These are phyloP conservation scores for Yamadazyma taylorii DNA, from an alignment of 1,139 yeast species.

Conservation along the genomic window DNA sequence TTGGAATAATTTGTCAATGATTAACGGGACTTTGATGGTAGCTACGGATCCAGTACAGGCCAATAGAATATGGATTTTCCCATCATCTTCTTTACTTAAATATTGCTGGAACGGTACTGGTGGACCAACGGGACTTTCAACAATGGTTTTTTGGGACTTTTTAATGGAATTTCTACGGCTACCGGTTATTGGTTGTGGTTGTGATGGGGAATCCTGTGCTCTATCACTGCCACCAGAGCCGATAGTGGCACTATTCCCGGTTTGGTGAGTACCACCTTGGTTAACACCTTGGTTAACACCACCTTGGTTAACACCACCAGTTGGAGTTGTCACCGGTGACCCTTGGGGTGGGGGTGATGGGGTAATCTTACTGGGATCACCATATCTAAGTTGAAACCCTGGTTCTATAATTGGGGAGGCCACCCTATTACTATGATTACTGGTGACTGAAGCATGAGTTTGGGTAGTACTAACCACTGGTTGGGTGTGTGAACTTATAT, in stretches of 20 bases:
- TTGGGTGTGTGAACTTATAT: constrained; percentile 4
- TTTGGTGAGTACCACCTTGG: too few species aligned
- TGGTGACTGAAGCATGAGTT: constrained; percentile 5
- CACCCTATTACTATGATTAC: constrained; percentile 15
- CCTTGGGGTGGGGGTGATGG: constrained; percentile 17
- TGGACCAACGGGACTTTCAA: constrained; percentile 61
- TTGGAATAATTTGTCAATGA: constrained; percentile 78
- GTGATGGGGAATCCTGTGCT: constrained; percentile 1
- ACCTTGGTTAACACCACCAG: not conserved
- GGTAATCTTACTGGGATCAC: constrained; percentile 9
- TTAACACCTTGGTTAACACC: too few species aligned
- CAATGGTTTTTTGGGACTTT: constrained; percentile 35
- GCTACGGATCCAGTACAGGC: constrained; percentile 98
- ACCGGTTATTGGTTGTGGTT: constrained; percentile 24
- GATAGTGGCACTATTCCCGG: too few species aligned
- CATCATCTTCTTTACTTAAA: constrained; percentile 70
- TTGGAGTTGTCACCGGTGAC: constrained; percentile 1
- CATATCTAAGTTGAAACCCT: constrained; percentile 7
- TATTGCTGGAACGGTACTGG: constrained; percentile 75
- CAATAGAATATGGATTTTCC: constrained; percentile 78
- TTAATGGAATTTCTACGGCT: constrained; percentile 24
- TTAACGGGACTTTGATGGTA: constrained; percentile 85
- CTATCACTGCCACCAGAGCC: too few species aligned
- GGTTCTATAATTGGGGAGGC: constrained; percentile 15
- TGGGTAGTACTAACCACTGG: constrained; percentile 10